These are phyloP conservation scores for Leccinellum albellum DNA, from an alignment of 768 basidiomycete genomes.

Conservation along the genomic window DNA sequence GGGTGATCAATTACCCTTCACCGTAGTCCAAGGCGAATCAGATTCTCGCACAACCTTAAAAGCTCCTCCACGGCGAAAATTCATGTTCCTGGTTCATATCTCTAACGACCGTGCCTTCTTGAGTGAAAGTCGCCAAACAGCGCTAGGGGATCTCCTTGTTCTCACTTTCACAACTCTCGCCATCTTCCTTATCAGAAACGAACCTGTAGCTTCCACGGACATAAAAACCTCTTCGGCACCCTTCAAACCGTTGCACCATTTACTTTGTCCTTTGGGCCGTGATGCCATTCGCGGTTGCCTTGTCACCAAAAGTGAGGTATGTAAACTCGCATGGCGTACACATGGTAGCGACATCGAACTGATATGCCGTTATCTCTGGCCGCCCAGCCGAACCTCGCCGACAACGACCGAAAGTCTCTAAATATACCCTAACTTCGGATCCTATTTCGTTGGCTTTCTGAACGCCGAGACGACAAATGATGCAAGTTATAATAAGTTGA, in stretches of 20 bases:
- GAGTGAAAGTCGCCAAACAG: not conserved
- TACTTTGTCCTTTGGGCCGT: not conserved
- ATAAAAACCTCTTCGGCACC: not conserved
- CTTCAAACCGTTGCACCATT: not conserved
- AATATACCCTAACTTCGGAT: not conserved
- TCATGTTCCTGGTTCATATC: conserved; percentile 12
- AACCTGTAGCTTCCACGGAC: not conserved
- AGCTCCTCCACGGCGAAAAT: conserved; percentile 7
- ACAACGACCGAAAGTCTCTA: not conserved
- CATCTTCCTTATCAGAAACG: not conserved
- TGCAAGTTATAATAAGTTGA: not conserved
- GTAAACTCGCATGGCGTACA: not conserved
- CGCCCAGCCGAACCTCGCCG: not conserved
- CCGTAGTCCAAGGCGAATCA: conserved; percentile 5
- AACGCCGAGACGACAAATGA: not conserved
- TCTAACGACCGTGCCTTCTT: conserved; percentile 1
- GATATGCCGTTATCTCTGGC: not conserved
- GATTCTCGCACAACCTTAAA: conserved; percentile 1
- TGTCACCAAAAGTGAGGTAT: not conserved
- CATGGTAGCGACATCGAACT: not conserved
- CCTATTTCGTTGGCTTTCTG: not conserved
- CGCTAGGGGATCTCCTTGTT: not conserved
- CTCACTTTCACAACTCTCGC: not conserved
- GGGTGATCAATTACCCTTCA: conserved; percentile 10
- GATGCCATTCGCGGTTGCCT: not conserved